A percentile compares a stretch with the other conserved stretches of the same genome.
Conservation (phyloP, 78 protist species). For the Speleostelium caveatum region DNA sequence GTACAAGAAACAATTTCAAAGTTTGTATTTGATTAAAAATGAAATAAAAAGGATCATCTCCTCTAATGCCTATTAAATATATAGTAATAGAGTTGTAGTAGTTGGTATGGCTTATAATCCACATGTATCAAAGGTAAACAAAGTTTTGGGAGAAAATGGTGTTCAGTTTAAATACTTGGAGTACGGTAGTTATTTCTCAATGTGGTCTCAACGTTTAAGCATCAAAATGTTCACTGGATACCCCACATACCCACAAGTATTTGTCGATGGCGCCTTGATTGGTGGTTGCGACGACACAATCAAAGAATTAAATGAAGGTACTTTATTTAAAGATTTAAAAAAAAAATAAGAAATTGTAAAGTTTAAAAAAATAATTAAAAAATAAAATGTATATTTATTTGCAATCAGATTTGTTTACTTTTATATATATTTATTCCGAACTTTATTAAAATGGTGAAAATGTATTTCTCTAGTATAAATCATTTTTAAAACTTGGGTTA, state of each 20-base stretch:
- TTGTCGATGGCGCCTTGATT: conserved; percentile 14
- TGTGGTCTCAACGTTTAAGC: conserved; percentile 30
- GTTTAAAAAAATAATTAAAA: too few relatives aligned
- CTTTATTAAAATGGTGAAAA: too few relatives aligned
- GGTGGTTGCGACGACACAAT: conserved; percentile 41
- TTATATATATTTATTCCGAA: too few relatives aligned
- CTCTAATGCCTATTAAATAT: not conserved
- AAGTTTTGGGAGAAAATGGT: conserved; percentile 6
- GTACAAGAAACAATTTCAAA: conserved; percentile 18
- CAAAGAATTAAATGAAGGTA: conserved; percentile 22
- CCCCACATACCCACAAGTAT: conserved; percentile 61
- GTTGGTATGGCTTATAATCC: conserved; percentile 71
- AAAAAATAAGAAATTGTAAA: too few relatives aligned
- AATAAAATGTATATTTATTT: too few relatives aligned
- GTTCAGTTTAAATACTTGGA: conserved; percentile 41
- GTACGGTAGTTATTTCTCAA: conserved; percentile 39
- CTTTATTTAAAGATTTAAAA: conserved; percentile 7
- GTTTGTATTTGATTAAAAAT: not conserved
- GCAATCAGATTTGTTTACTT: too few relatives aligned
- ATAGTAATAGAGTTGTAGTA: conserved; percentile 34
- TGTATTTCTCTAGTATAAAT: too few relatives aligned
- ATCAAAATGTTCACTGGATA: conserved; percentile 28
- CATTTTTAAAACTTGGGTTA: too few relatives aligned
- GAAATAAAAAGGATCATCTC: not conserved
- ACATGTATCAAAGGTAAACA: not conserved